phyloP scores from a whole-genome alignment of 2,329 filamentous ascomycete species.

The Exophiala xenobiotica region DNA sequence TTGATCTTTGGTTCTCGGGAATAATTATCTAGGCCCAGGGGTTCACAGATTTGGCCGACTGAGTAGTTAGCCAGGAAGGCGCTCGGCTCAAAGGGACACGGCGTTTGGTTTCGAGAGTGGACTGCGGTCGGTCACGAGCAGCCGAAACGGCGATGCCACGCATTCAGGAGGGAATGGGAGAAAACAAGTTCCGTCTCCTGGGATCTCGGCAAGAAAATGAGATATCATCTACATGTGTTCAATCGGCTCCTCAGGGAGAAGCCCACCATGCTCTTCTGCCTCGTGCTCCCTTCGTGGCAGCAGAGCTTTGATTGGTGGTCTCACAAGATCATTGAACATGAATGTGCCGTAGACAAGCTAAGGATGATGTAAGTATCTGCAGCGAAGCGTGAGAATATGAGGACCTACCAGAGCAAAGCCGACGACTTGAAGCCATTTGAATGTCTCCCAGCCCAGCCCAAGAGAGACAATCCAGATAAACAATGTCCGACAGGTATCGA shows the following conservation, averaged over 20 bases:
- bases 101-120: too few relatives aligned
- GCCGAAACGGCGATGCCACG: too few relatives aligned
- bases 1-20: too few relatives aligned
- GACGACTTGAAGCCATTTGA: slow-evolving; percentile 92
- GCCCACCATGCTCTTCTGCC: slow-evolving; percentile 34
- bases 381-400: neutral
- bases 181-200: too few relatives aligned
- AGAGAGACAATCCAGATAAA: slow-evolving; percentile 98
- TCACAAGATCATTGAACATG: slow-evolving; percentile 91
- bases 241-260: slow-evolving; percentile 80
- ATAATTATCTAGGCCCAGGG: too few relatives aligned
- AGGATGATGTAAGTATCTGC: slow-evolving; percentile 2
- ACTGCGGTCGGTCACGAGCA: too few relatives aligned
- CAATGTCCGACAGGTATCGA: slow-evolving; percentile 93
- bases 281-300: slow-evolving; percentile 52
- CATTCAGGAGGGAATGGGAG: neutral
- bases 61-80: too few relatives aligned
- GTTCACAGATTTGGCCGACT: too few relatives aligned
- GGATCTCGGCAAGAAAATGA: neutral
- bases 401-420: slow-evolving; percentile 67
- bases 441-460: slow-evolving; percentile 90
- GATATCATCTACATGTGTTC: slow-evolving; percentile 56
- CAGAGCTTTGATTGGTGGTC: slow-evolving; percentile 71
- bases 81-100: too few relatives aligned
- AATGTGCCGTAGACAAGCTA: slow-evolving; percentile 90